Conservation (phyloP, 495 filamentous ascomycete genomes). For the Cairneyella variabilis region DNA sequence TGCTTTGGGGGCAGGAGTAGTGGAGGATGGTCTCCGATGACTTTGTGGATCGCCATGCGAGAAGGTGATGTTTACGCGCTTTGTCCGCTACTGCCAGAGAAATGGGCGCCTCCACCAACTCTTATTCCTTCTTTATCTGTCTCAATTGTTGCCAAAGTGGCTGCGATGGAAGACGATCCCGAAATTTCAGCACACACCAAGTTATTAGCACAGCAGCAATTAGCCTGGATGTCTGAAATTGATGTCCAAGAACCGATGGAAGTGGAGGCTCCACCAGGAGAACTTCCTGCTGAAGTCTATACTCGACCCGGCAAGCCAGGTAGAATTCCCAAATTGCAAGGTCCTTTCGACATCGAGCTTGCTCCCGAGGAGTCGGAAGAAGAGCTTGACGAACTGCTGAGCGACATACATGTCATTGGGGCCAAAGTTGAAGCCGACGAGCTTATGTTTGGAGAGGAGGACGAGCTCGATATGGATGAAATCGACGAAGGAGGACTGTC, state of each 20-base stretch:
- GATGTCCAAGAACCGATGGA: constrained; percentile 68
- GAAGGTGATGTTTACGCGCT: constrained; percentile 86
- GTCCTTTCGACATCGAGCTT: constrained; percentile 71
- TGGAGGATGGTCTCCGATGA: constrained; percentile 86
- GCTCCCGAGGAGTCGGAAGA: constrained; percentile 62
- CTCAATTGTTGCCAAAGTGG: constrained; percentile 63
- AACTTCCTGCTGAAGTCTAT: constrained; percentile 55
- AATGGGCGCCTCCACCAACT: constrained; percentile 73
- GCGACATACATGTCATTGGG: constrained; percentile 51
- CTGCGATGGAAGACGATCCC: constrained; percentile 55
- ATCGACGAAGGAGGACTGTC: constrained; percentile 63
- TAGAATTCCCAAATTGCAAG: constrained; percentile 74
- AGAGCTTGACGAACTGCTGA: constrained; percentile 61
- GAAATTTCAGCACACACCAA: constrained; percentile 50
- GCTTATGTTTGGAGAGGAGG: constrained; percentile 59
- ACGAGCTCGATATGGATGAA: constrained; percentile 48
- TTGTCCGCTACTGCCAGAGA: constrained; percentile 80
- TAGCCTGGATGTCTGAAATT: constrained; percentile 78
- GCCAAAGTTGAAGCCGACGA: constrained; percentile 50
- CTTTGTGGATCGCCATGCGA: constrained; percentile 84
- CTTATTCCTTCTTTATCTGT: constrained; percentile 74
- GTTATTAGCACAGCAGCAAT: constrained; percentile 63
- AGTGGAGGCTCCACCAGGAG: constrained; percentile 35
- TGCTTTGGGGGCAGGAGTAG: constrained; percentile 76
- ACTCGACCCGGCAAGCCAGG: constrained; percentile 67